Evolutionary conservation across 1,139 yeast species (phyloP), one percentile per base, ranked within the genome.

Genomic region (Wickerhamomyces sp.): DNA sequence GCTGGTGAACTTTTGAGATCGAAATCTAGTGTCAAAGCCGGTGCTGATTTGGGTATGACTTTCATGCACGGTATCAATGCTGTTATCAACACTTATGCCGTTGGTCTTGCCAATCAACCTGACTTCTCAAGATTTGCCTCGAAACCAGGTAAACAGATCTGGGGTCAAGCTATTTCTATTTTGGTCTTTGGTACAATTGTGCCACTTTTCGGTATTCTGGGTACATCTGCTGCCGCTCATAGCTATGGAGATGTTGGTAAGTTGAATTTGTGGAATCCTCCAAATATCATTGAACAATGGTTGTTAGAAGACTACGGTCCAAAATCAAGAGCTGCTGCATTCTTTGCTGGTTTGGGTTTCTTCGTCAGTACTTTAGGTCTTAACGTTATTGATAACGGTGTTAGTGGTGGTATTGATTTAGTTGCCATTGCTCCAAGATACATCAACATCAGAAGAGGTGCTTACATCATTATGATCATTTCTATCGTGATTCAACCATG

Each of bases 351-450:
- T 33, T 49, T 44, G 49, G 62, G 43, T 17, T 61, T 39, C 52
- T 52, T 31, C 47, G 53, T 49, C 47, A 32, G 65, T 61, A 31
- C 68, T 51, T 36, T 48, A 54, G 39, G 62, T 54, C 51, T 65
- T 34, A 66, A 65, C 40, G 51, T 61, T 28, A 58, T 66, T 36
- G 70, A 64, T 28, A 66, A 67, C 42, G 70, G 68, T 31, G 58
- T 63, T 32, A 57, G 68, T 34, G 69, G 69, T 25, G 72, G 71
- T 30, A 67, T 68, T 58, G 72, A 67, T 44, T 40, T 68, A 33
- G 60, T 68, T 10, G 62, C 66, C 4, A 44, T 65, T 15, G 59
- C 58, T 31, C 72, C 72, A 21, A 55, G 51, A 36, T 66, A 57
- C 45, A 52, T 66, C 37, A 61, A 63, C 41, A 60, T 65, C 32